Conservation (phyloP, 2,329 filamentous ascomycete genomes). For the Fusarium nodosum region DNA sequence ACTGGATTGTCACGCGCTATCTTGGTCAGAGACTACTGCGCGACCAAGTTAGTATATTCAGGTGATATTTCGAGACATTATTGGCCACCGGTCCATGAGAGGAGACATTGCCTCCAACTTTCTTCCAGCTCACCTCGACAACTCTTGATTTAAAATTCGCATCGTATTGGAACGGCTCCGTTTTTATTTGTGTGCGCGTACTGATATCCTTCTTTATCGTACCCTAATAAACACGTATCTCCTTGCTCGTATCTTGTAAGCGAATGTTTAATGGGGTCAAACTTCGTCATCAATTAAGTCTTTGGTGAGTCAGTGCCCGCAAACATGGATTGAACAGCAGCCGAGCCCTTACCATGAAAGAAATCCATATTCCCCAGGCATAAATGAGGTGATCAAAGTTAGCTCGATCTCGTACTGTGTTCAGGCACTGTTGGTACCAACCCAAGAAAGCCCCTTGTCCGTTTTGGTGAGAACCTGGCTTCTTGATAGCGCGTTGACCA, state of each 20-base stretch:
- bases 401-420: conserved; percentile 43
- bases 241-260: conserved; percentile 25
- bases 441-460: conserved; percentile 24
- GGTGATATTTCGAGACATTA: conserved; percentile 34
- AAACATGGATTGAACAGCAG: conserved; percentile 36
- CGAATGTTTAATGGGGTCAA: conserved; percentile 30
- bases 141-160: background rate
- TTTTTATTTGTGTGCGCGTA: conserved; percentile 17
- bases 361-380: conserved; percentile 34
- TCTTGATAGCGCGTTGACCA: conserved; percentile 39
- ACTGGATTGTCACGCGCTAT: conserved; percentile 48
- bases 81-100: conserved; percentile 32
- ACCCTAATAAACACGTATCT: conserved; percentile 26
- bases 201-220: background rate
- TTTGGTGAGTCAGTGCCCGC: conserved; percentile 37
- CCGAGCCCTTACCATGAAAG: conserved; percentile 35
- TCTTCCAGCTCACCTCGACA: conserved; percentile 4
- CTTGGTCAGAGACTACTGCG: conserved; percentile 44
- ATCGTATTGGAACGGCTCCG: conserved; percentile 13
- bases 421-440: conserved; percentile 37
- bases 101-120: conserved; percentile 29
- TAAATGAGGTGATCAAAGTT: conserved; percentile 38
- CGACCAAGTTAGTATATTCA: conserved; percentile 41
- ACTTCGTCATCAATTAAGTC: conserved; percentile 40
- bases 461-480: conserved; percentile 33